Conservation (phyloP, 2,329 filamentous ascomycete genomes). For the Penicillium sp. region DNA sequence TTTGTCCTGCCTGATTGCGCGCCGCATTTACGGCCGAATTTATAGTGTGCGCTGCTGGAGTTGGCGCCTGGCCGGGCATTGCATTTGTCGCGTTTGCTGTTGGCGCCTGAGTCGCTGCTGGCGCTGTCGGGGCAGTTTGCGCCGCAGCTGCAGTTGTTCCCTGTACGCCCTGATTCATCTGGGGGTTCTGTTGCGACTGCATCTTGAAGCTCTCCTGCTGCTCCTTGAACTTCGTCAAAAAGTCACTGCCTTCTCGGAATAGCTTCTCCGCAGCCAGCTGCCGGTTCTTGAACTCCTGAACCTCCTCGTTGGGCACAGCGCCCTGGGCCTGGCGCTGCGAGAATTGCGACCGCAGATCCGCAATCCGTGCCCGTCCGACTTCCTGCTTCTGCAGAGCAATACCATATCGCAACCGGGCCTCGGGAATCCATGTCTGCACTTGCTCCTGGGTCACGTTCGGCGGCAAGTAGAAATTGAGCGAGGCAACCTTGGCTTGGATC, state of each 20-base stretch:
- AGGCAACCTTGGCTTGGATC: slow-evolving; percentile 46
- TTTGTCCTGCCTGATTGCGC: slow-evolving; percentile 37
- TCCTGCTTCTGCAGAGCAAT: slow-evolving; percentile 48
- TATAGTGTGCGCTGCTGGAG: slow-evolving; percentile 45
- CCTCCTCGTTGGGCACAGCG: slow-evolving; percentile 41
- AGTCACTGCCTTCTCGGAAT: slow-evolving; percentile 43
- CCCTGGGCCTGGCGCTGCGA: slow-evolving; percentile 37
- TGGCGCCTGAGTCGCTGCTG: slow-evolving; percentile 17
- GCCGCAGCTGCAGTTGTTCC: slow-evolving; percentile 15
- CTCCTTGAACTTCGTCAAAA: slow-evolving; percentile 47
- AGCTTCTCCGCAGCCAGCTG: slow-evolving; percentile 40
- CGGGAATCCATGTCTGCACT: slow-evolving; percentile 44
- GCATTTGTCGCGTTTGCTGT: slow-evolving; percentile 23
- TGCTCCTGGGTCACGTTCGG: slow-evolving; percentile 44
- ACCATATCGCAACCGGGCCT: slow-evolving; percentile 46
- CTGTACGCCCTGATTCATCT: slow-evolving; percentile 24
- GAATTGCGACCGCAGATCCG: slow-evolving; percentile 40
- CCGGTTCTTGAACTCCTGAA: slow-evolving; percentile 42
- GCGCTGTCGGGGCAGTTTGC: slow-evolving; percentile 15
- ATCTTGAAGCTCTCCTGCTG: slow-evolving; percentile 45
- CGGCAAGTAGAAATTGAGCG: slow-evolving; percentile 43
- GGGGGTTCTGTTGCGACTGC: slow-evolving; percentile 31
- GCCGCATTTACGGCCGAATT: slow-evolving; percentile 47
- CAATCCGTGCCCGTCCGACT: slow-evolving; percentile 42
- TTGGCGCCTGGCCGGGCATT: slow-evolving; percentile 33